Base-by-base conservation (phyloP, 2,329 filamentous ascomycete species). In the Aspergillus sp. region DNA sequence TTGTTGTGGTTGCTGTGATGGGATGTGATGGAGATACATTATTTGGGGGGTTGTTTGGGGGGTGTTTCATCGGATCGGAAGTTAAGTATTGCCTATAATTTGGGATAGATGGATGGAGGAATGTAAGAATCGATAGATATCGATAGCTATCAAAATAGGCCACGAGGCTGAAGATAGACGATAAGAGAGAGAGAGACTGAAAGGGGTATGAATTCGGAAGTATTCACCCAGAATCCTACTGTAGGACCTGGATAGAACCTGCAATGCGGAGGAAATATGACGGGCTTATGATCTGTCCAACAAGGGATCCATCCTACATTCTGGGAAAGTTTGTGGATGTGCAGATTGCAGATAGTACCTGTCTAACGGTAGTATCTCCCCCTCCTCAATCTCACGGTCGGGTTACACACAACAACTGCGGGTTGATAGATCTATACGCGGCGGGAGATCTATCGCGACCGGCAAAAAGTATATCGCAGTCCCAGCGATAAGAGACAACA, bases 151-250 rank as follows among this genome's bases (percentile, higher is more conserved):
- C 30, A 19, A 27, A 1, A 5, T 36, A 36, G 32, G 32, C 25
- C 25, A 30, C 47, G 47, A 50, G 47, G 47, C 47, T 50, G 47
- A 50, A 50, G 47, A 50, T 50, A 50, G 47, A 50, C 23, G 47
- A 50, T 50, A 50, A 50, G 47, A 19, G 4, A 36, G 32, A 36
- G 32, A 36, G 32, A 36, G 10, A 36, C 11, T 13, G 32, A 36
- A 13, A 13, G 32, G 32, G 32, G 10, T 17, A 15, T 19, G 44
- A 5, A 49, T 44, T 21, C 21, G 44, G 44, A 50, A 32, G 27
- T n/a, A 30, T 13, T 27, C 47, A 5, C 23, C 30, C 47, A 48
- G 5, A 48, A 15, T 48, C 21, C 15, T 25, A 30, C 23, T 25
- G 23, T 30, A 32, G 30, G 11, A 32, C 11, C 30, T 11, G 32